phyloP scores from a whole-genome alignment of 1,284 basidiomycete species.

The Ceratobasidium sp. region DNA sequence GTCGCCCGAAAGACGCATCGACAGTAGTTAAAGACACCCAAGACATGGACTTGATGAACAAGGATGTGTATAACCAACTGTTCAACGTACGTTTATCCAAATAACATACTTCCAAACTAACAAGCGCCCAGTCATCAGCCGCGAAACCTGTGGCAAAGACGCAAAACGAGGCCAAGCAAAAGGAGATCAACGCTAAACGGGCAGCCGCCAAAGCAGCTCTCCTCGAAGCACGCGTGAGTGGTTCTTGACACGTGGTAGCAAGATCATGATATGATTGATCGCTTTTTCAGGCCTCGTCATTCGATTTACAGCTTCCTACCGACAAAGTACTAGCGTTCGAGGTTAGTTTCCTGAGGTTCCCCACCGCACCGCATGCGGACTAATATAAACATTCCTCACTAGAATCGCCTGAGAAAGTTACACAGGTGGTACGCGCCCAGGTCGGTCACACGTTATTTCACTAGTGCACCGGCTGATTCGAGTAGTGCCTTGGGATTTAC shows the following conservation, averaged over 20 bases:
- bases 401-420: conserved; percentile 23
- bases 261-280: not conserved
- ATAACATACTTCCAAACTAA: not conserved
- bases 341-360: conserved; percentile 16
- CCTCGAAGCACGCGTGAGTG: conserved; percentile 21
- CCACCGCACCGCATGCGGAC: not conserved
- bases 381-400: not conserved
- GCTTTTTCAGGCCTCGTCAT: conserved; percentile 6
- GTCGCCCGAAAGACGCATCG: conserved; percentile 14
- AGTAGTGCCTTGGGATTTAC: conserved; percentile 24
- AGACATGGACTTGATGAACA: conserved; percentile 33
- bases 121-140: not conserved
- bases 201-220: conserved; percentile 28
- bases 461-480: not conserved
- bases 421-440: conserved; percentile 33
- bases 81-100: conserved; percentile 23
- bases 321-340: conserved; percentile 36
- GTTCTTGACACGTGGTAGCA: not conserved
- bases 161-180: conserved; percentile 32
- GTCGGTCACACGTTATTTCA: not conserved
- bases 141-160: conserved; percentile 29
- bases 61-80: conserved; percentile 34
- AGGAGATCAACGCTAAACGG: conserved; percentile 29
- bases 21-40: conserved; percentile 25
- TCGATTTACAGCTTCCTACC: conserved; percentile 34